Conservation (phyloP, 805 yeast genomes). For the Metschnikowia borealis region DNA sequence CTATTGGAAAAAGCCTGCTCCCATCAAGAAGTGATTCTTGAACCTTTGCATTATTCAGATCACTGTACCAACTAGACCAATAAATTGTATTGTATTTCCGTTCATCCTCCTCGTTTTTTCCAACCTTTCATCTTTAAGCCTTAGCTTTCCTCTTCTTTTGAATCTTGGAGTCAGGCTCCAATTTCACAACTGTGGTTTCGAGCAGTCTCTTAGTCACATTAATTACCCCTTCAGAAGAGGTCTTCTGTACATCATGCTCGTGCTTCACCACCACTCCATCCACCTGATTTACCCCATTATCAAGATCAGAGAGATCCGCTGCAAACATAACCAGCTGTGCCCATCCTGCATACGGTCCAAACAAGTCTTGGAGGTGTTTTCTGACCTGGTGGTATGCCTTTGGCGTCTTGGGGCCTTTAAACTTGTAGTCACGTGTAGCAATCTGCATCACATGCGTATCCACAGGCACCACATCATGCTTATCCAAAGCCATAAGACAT, state of each 20-base stretch:
- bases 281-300: conserved; percentile 55
- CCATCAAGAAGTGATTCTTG: conserved; percentile 31
- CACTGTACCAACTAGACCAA: too few species aligned
- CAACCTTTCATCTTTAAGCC: too few species aligned
- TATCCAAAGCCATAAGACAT: conserved; percentile 83
- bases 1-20: conserved; percentile 64
- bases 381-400: conserved; percentile 56
- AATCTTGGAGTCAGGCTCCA: background rate
- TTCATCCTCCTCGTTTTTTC: too few species aligned
- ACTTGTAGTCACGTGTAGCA: conserved; percentile 75
- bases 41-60: background rate
- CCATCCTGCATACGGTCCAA: conserved; percentile 98
- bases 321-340: conserved; percentile 94
- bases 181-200: conserved; percentile 3
- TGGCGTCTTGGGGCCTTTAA: conserved; percentile 45
- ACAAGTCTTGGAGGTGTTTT: conserved; percentile 53
- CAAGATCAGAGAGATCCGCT: conserved; percentile 69
- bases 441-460: conserved; percentile 94
- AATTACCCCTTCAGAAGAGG: background rate
- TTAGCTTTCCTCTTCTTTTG: background rate
- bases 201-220: conserved; percentile 1
- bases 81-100: too few species aligned
- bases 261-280: conserved; percentile 15
- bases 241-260: conserved; percentile 7
- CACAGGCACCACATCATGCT: conserved; percentile 85